These are phyloP conservation scores for Yamadazyma laniorum DNA, from an alignment of 805 yeast species.

Conservation along the genomic window DNA sequence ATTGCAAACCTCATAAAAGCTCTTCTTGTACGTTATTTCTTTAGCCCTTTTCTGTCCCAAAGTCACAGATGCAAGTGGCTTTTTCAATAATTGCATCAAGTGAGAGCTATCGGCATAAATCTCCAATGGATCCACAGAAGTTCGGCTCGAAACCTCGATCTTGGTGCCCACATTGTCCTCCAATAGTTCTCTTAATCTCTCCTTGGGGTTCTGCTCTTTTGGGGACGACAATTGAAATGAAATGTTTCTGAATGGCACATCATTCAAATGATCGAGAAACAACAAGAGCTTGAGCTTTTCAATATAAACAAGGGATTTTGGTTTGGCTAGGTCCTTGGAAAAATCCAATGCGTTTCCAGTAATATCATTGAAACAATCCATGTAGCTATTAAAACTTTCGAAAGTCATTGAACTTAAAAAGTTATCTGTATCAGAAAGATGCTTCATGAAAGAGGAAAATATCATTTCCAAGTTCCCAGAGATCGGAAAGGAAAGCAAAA, in stretches of 20 bases:
- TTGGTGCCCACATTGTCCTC: neutral
- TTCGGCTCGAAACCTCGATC: neutral
- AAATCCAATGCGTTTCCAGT: constrained; percentile 19
- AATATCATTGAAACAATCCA: constrained; percentile 15
- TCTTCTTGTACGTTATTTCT: constrained; percentile 35
- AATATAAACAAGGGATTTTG: neutral
- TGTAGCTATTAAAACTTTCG: neutral
- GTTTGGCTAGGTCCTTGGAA: neutral
- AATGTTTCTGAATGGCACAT: neutral
- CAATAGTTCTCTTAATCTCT: neutral
- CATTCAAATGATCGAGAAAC: constrained; percentile 2
- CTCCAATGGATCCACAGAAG: neutral
- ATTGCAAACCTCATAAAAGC: constrained; percentile 53
- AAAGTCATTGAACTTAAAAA: neutral
- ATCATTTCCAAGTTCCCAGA: constrained; percentile 6
- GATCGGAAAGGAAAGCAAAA: constrained; percentile 5
- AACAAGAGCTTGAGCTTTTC: constrained; percentile 10
- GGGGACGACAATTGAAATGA: neutral
- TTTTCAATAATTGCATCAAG: constrained; percentile 4
- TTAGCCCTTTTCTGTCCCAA: constrained; percentile 41
- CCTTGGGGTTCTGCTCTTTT: neutral
- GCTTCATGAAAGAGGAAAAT: constrained; percentile 1
- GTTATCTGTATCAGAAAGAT: neutral
- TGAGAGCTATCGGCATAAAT: constrained; percentile 1
- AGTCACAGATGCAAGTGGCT: constrained; percentile 37